Base-by-base conservation (phyloP, 495 filamentous ascomycete genomes). In the Aspergillus haitiensis region DNA sequence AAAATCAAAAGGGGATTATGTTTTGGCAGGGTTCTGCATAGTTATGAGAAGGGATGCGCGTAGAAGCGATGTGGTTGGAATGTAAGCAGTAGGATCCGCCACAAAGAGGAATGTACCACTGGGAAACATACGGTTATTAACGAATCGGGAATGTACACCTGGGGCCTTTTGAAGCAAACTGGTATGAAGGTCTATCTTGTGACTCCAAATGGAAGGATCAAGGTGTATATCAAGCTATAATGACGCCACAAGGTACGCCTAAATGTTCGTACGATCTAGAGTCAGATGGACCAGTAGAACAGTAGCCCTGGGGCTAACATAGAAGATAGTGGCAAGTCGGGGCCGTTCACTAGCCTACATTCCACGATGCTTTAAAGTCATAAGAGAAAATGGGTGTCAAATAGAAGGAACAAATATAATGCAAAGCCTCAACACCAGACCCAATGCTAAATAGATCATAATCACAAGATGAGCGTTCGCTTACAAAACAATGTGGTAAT, bases 11-110 rank as follows among this genome's bases (percentile, higher is more conserved):
- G 15, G 18, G 44, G 21, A 36, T 34, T 44, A 49, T 18, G 39
- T 34, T 16, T 57, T 12, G 21, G 32, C 21, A 31, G 47, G 35
- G 45, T 52, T 35, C 27, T 7, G 27, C 44, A 39, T 44, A 55
- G 52, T 52, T 37, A 52, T 52, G 32, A 57, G 39, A 42, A 16
- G 27, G 44, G 31, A 10, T 13, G 51, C 48, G 49, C 49, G 63
- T 63, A 64, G 71, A 71, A 74, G 40, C 63, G 63, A 73, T 73
- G 68, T 7, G 56, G 56, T 52, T 70, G 72, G 73, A 72, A 74
- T 78, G 72, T 54, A 68, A 62, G 60, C 32, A 36, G 27, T 16
- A 31, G 32, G 46, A 62, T 52, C 58, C 56, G 63, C 63, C 64
- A 61, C 68, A 10, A 35, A 27, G 63, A 70, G 60, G 75, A 78